phyloP scores from a whole-genome alignment of 2,329 filamentous ascomycete species.

The Pestalotiopsis sp. region DNA sequence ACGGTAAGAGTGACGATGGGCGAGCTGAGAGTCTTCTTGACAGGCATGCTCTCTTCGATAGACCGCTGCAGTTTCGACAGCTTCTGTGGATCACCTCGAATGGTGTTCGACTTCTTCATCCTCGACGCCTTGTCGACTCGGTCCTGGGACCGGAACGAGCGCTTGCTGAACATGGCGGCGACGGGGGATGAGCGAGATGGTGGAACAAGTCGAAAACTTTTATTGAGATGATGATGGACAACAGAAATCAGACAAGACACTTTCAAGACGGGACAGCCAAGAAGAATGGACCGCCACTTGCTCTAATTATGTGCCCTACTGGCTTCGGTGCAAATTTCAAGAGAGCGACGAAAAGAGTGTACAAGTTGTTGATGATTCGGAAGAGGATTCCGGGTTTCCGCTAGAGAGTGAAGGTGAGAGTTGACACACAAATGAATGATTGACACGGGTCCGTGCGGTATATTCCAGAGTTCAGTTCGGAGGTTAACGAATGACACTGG shows the following conservation, averaged over 20 bases:
- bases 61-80: conserved; percentile 84
- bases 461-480: conserved; percentile 36
- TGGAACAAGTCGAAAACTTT: conserved; percentile 34
- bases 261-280: conserved; percentile 31
- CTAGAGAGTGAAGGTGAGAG: conserved; percentile 16
- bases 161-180: conserved; percentile 78
- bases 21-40: conserved; percentile 45
- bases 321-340: conserved; percentile 30
- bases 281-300: conserved; percentile 9
- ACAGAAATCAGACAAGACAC: conserved; percentile 28
- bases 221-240: conserved; percentile 29
- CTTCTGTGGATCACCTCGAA: conserved; percentile 73
- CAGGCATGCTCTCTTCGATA: conserved; percentile 54
- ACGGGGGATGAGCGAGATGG: conserved; percentile 27
- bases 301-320: conserved; percentile 15
- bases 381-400: conserved; percentile 9
- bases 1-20: conserved; percentile 88
- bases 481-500: conserved; percentile 49
- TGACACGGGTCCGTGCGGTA: conserved; percentile 55
- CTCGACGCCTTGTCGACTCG: conserved; percentile 88
- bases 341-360: conserved; percentile 60
- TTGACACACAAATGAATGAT: conserved; percentile 45
- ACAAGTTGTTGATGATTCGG: conserved; percentile 20
- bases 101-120: conserved; percentile 69
- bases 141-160: conserved; percentile 82